These are phyloP conservation scores for Orbilia oligospora DNA, from an alignment of 2,329 filamentous ascomycete species.

Conservation along the genomic window DNA sequence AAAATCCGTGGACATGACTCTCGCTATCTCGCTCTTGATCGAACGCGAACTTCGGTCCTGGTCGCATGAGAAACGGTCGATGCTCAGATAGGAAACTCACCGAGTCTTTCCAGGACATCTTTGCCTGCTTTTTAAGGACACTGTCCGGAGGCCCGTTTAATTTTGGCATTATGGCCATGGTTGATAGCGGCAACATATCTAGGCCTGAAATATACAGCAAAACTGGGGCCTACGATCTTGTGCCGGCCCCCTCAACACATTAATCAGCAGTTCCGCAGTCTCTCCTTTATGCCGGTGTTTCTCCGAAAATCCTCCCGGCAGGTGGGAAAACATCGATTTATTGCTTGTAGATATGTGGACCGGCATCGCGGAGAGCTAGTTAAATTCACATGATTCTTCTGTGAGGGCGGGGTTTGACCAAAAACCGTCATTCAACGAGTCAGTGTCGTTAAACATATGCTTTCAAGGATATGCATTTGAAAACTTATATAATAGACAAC, in stretches of 20 bases:
- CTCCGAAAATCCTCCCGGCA: slow-evolving; percentile 28
- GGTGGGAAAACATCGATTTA: neutral
- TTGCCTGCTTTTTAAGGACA: slow-evolving; percentile 17
- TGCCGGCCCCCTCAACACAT: slow-evolving; percentile 1
- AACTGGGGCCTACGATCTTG: neutral
- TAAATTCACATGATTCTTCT: slow-evolving; percentile 11
- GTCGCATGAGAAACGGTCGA: neutral
- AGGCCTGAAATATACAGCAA: neutral
- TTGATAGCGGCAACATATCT: neutral
- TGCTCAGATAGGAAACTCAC: slow-evolving; percentile 21
- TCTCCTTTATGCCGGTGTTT: slow-evolving; percentile 36
- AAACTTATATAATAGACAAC: neutral
- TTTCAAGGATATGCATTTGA: neutral
- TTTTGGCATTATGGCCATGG: neutral
- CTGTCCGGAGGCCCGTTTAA: neutral
- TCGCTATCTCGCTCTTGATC: neutral
- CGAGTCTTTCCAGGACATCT: neutral
- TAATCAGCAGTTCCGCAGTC: slow-evolving; percentile 12
- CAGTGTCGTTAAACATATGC: neutral
- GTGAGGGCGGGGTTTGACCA: neutral
- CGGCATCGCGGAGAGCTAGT: slow-evolving; percentile 39
- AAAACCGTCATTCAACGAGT: neutral
- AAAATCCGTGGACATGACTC: neutral
- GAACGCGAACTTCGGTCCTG: neutral
- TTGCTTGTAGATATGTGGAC: slow-evolving; percentile 14